Evolutionary conservation across 192 early-diverging fungal species (phyloP).

Genomic region (Backusella australiensis): DNA sequence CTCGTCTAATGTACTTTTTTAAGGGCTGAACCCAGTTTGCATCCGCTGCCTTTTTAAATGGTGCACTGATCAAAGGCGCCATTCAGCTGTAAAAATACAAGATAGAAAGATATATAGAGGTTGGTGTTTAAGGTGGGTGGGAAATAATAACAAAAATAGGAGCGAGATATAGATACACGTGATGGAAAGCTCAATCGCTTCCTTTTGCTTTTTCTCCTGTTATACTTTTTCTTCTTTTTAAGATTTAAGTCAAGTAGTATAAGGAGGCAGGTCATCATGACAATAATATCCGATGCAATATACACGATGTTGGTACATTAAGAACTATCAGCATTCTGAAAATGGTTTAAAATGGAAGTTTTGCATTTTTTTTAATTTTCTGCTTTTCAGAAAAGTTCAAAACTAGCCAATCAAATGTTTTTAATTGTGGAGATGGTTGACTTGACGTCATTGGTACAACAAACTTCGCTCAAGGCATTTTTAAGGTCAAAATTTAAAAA

Average conservation of each 20-base stretch:
- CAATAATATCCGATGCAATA: background rate
- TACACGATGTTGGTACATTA: background rate
- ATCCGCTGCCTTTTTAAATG: slow-evolving; percentile 87
- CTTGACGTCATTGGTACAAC: background rate
- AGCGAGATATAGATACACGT: too few relatives aligned
- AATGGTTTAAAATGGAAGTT: background rate
- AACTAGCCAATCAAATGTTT: background rate
- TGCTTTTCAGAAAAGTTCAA: background rate
- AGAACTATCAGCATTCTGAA: background rate
- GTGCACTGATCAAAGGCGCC: slow-evolving; percentile 56
- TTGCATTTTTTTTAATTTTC: background rate
- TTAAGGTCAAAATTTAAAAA: too few relatives aligned
- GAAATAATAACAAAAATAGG: background rate
- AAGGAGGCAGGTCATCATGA: background rate
- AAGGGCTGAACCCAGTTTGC: slow-evolving; percentile 88
- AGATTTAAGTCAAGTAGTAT: background rate
- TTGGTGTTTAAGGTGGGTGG: background rate
- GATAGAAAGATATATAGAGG: background rate
- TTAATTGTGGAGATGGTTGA: background rate
- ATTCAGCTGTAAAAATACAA: slow-evolving; percentile 18
- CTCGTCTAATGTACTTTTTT: slow-evolving; percentile 74
- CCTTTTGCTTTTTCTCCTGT: background rate
- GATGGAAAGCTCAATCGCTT: background rate
- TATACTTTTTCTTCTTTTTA: background rate
- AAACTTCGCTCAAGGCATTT: too few relatives aligned